Evolutionary conservation across 768 basidiomycete genomes (phyloP).

Genomic region (Boletus insuetus): DNA sequence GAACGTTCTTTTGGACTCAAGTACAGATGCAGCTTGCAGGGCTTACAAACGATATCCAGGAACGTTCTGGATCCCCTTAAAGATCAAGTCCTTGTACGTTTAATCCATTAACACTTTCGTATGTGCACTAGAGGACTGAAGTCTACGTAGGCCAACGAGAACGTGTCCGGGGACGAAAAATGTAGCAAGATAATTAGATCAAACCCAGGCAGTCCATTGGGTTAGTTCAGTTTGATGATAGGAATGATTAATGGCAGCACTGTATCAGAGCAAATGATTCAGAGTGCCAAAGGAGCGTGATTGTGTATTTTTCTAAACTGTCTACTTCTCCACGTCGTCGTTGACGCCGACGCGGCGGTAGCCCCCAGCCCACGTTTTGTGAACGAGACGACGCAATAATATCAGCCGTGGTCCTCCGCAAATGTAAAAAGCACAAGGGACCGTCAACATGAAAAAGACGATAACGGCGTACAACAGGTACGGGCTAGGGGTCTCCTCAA

Average conservation of each 20-base stretch:
- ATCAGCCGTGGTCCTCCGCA: constrained; percentile 41
- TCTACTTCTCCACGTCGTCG: constrained; percentile 52
- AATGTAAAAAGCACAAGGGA: constrained; percentile 43
- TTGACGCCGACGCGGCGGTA: constrained; percentile 47
- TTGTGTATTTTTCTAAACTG: neutral
- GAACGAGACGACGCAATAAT: constrained; percentile 40
- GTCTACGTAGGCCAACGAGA: too few species aligned
- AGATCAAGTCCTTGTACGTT: too few species aligned
- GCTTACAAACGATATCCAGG: too few species aligned
- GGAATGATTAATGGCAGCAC: too few species aligned
- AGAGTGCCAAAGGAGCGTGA: neutral
- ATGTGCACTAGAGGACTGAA: too few species aligned
- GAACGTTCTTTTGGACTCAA: neutral
- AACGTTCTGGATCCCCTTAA: too few species aligned
- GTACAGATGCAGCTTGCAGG: too few species aligned
- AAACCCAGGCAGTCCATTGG: too few species aligned
- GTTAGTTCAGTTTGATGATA: neutral
- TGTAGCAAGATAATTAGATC: too few species aligned
- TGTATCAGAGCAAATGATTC: neutral
- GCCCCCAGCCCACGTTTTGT: constrained; percentile 31
- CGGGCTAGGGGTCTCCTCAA: constrained; percentile 1
- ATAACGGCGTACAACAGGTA: constrained; percentile 21
- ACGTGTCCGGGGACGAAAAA: too few species aligned
- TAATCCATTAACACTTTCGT: too few species aligned
- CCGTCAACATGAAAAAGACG: constrained; percentile 41